Percentiles rank a stretch among this genome's conserved stretches.
phyloP scores from a whole-genome alignment of 805 yeast genomes.

The Pichia gijzeniarum region DNA sequence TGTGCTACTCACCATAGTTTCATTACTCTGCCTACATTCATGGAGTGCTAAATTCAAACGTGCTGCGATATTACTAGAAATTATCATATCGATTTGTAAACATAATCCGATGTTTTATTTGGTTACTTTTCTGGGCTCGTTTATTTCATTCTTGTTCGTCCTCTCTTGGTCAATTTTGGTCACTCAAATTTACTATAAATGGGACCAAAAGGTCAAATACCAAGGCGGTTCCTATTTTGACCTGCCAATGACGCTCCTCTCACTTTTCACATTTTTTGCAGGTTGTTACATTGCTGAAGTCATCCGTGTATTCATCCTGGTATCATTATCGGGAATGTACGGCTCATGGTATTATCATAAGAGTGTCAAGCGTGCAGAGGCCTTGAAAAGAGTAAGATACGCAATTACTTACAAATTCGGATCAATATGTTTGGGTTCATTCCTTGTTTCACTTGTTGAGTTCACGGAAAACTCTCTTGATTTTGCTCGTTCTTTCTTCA shows the following conservation, averaged over 20 bases:
- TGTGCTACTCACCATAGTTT: too few species aligned
- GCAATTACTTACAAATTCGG: conserved; percentile 74
- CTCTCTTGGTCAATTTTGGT: conserved; percentile 60
- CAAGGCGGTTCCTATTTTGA: conserved; percentile 3
- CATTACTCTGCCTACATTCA: not conserved
- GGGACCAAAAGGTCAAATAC: conserved; percentile 33
- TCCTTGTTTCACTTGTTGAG: conserved; percentile 70
- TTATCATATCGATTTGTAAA: not conserved
- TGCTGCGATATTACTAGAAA: not conserved
- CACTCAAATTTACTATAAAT: conserved; percentile 74
- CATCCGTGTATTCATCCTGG: conserved; percentile 68
- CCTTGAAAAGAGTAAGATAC: conserved; percentile 68
- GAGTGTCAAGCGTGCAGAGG: conserved; percentile 20
- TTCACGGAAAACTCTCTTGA: not conserved
- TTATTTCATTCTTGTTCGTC: conserved; percentile 18
- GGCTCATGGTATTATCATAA: conserved; percentile 85
- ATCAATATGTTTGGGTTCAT: conserved; percentile 71
- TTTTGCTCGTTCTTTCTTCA: not conserved
- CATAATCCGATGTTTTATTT: not conserved
- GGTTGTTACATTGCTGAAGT: conserved; percentile 82
- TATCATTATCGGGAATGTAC: conserved; percentile 73
- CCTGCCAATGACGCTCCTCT: conserved; percentile 32
- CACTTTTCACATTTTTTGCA: conserved; percentile 72
- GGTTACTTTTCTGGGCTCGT: not conserved
- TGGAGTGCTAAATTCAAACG: not conserved